phyloP scores from a whole-genome alignment of 2,329 filamentous ascomycete species.

The Metarhizium robertsii region DNA sequence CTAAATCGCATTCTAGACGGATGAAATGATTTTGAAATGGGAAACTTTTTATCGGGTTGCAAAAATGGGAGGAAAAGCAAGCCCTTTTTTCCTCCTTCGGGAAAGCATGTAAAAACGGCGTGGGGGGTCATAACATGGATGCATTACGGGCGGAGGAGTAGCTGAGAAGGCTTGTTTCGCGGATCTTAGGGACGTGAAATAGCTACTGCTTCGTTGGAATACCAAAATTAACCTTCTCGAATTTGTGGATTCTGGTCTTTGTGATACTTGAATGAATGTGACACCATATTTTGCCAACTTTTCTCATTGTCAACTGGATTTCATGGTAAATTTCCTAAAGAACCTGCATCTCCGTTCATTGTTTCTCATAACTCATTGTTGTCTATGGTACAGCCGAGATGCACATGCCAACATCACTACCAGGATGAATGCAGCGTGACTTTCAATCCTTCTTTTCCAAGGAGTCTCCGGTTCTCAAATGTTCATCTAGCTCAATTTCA shows the following conservation, averaged over 20 bases:
- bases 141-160: neutral
- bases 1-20: slow-evolving; percentile 32
- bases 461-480: neutral
- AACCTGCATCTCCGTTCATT: too few relatives aligned
- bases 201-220: slow-evolving; percentile 2
- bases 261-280: too few relatives aligned
- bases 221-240: slow-evolving; percentile 2
- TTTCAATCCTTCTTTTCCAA: neutral
- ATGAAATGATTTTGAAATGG: neutral
- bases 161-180: slow-evolving; percentile 4
- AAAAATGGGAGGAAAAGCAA: neutral
- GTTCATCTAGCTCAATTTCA: neutral
- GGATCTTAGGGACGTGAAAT: neutral
- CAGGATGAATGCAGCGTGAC: too few relatives aligned
- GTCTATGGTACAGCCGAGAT: too few relatives aligned
- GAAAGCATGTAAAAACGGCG: slow-evolving; percentile 3
- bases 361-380: too few relatives aligned
- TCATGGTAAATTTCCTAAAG: too few relatives aligned
- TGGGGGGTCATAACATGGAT: neutral
- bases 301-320: too few relatives aligned
- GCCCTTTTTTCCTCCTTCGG: neutral
- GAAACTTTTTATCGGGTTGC: slow-evolving; percentile 8
- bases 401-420: neutral
- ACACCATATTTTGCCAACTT: too few relatives aligned
- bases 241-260: neutral